Evolutionary conservation across 2,329 filamentous ascomycete genomes (phyloP).

Genomic region (Aspergillus japonicus): DNA sequence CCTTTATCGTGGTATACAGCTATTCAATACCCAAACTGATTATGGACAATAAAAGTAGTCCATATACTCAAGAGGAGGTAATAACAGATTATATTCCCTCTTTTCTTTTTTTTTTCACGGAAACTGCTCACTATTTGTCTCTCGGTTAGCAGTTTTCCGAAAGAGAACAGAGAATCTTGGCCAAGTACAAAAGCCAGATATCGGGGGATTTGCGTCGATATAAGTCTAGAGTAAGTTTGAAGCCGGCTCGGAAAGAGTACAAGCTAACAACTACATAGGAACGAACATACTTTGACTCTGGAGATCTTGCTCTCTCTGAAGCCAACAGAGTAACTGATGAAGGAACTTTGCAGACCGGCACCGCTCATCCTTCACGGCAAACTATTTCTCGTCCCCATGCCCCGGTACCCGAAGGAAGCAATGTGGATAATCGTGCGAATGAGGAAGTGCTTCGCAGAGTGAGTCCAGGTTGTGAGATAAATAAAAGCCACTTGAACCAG

Average conservation of each 20-base stretch:
- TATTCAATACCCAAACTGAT: background rate
- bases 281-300: constrained; percentile 32
- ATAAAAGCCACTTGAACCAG: background rate
- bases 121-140: background rate
- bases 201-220: constrained; percentile 22
- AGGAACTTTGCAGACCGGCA: constrained; percentile 25
- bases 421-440: constrained; percentile 26
- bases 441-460: constrained; percentile 9
- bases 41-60: background rate
- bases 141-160: background rate
- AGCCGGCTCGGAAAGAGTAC: constrained; percentile 5
- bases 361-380: constrained; percentile 26
- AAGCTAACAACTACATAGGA: constrained; percentile 12
- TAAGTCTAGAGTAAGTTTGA: constrained; percentile 1
- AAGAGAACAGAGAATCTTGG: background rate
- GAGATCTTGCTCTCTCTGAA: constrained; percentile 29
- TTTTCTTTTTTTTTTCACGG: background rate
- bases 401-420: constrained; percentile 25
- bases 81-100: background rate
- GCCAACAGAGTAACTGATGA: constrained; percentile 23
- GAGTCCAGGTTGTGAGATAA: background rate
- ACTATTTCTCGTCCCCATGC: constrained; percentile 31
- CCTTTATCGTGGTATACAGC: background rate
- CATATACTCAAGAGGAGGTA: background rate
- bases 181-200: background rate